Evolutionary conservation across 2,329 filamentous ascomycete species (phyloP).

Genomic region (Arthrobotrys entomopaga): DNA sequence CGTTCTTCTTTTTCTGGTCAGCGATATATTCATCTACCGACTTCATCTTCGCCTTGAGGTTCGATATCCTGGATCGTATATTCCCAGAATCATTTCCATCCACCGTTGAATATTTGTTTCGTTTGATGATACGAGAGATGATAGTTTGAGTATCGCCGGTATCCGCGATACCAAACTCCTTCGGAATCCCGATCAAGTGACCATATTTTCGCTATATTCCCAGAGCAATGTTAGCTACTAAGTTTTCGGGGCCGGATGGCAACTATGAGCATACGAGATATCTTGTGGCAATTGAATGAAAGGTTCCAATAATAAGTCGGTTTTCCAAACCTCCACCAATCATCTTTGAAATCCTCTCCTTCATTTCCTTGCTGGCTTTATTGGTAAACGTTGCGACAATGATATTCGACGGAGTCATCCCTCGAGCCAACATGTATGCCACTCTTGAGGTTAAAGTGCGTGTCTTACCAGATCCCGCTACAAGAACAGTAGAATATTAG

Average conservation of each 20-base stretch:
- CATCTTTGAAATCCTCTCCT: constrained; percentile 81
- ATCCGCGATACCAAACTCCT: constrained; percentile 91
- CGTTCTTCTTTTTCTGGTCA: constrained; percentile 56
- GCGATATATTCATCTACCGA: constrained; percentile 63
- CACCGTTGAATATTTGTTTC: constrained; percentile 67
- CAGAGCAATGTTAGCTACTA: neutral
- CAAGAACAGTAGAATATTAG: constrained; percentile 61
- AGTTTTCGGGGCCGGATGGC: neutral
- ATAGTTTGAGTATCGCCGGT: constrained; percentile 81
- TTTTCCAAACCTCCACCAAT: constrained; percentile 80
- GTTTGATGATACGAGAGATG: constrained; percentile 76
- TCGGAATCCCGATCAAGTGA: constrained; percentile 79
- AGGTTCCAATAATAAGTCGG: constrained; percentile 86
- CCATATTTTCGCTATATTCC: constrained; percentile 71
- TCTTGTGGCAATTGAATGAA: constrained; percentile 88
- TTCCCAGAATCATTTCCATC: constrained; percentile 72
- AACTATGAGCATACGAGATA: constrained; percentile 72
- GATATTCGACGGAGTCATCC: constrained; percentile 82
- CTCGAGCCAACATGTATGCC: constrained; percentile 73
- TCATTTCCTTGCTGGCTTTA: constrained; percentile 94
- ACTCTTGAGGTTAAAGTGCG: constrained; percentile 94
- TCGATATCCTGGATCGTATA: constrained; percentile 79
- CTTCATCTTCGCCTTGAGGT: constrained; percentile 67
- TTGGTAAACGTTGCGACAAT: constrained; percentile 97
- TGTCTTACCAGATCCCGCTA: constrained; percentile 83